Base-by-base conservation (phyloP, 352 stramenopile genomes). In the Phytopythium aichiense region DNA sequence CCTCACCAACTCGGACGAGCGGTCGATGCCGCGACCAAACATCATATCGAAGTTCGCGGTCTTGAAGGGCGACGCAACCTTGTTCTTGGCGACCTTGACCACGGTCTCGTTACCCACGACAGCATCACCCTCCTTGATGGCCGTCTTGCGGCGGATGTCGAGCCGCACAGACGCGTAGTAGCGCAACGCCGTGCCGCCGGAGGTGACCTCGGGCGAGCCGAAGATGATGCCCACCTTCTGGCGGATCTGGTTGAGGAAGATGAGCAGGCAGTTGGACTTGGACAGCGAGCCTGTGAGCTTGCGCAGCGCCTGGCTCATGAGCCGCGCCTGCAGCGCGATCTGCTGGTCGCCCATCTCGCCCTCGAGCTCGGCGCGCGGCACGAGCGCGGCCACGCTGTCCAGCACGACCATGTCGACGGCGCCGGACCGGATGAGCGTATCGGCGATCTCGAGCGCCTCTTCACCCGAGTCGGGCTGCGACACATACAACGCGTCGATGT, bases 11-110 rank as follows among this genome's bases (percentile, higher is more conserved):
- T 94, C 87, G 1, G 84, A 94, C 43, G 81, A 83, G 13, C 84
- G 84, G 74, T 98, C 95, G 69, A 99, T 98, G 33, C 97, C 97
- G 31, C 87, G 77, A 42, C 97, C 97, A 69, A 98, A 99, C 56
- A 98, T 86, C 87, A 99, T 98, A 77, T 99, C 97, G 61, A 99
- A 96, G 38, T 91, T 86, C 5, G 97, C 94, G 22, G 86, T 74
- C 64, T 97, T 95, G 71, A 99, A 99, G 6, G 97, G 97, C 22
- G 97, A 93, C 12, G 97, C 95, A 33, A 99, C 73, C 77, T 99
- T 99, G 83, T 99, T 99, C 76, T 99, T 99, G 49, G 98, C 96
- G 38, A 99, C 95, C 66, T 99, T 99, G 53, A 99, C 96, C 38
- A 97, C 96, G 59, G 97, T 98, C 54, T 97, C 95, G 67, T 99